These are phyloP conservation scores for Acrodontium crateriforme DNA, from an alignment of 2,329 filamentous ascomycete genomes.

Conservation along the genomic window DNA sequence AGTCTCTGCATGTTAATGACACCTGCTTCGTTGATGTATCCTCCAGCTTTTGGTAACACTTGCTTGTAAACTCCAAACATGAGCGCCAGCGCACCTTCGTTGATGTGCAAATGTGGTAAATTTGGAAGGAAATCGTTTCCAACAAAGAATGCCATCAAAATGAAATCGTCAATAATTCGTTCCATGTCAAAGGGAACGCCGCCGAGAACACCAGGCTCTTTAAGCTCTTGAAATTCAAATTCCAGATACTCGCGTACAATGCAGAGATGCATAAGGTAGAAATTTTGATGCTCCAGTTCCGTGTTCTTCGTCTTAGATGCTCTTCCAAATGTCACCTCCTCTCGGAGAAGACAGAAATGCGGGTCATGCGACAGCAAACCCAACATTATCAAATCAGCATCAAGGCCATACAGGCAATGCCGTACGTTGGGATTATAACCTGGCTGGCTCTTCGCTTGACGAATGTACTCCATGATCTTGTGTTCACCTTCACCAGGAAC, in stretches of 20 bases:
- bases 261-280: conserved; percentile 92
- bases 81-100: conserved; percentile 87
- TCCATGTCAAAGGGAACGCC: conserved; percentile 83
- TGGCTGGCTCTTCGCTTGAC: conserved; percentile 88
- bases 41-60: conserved; percentile 71
- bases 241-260: conserved; percentile 96
- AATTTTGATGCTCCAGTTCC: conserved; percentile 96
- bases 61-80: conserved; percentile 98
- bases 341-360: conserved; percentile 91
- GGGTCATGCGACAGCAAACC: conserved; percentile 94
- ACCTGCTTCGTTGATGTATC: conserved; percentile 93
- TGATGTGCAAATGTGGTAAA: conserved; percentile 90
- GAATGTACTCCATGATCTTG: conserved; percentile 99
- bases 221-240: conserved; percentile 87
- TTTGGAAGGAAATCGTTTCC: conserved; percentile 99
- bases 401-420: conserved; percentile 92
- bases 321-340: conserved; percentile 94
- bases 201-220: conserved; percentile 51
- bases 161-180: conserved; percentile 95
- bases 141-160: conserved; percentile 98
- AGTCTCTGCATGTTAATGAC: conserved; percentile 78
- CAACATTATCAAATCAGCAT: conserved; percentile 97
- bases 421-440: conserved; percentile 86
- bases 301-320: conserved; percentile 79
- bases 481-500: conserved; percentile 97